phyloP scores from a whole-genome alignment of 306 rosid genomes.

The Vigna unguiculata region DNA sequence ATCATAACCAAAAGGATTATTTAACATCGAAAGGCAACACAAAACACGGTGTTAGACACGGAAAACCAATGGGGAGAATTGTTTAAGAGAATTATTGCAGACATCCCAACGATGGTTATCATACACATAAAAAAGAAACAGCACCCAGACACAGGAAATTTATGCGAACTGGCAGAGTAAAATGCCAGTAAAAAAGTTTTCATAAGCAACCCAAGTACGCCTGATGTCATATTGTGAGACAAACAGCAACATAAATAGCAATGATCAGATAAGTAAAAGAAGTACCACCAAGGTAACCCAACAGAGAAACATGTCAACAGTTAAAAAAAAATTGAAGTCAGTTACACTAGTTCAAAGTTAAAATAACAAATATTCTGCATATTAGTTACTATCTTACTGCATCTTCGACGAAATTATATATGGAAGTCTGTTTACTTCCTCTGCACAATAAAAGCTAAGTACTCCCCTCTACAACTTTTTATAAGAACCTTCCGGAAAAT shows the following conservation, averaged over 20 bases:
- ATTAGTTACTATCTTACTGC: neutral
- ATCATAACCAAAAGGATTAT: conserved; percentile 5
- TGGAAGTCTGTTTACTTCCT: no score
- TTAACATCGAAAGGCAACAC: neutral
- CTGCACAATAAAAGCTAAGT: no score
- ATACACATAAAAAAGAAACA: conserved; percentile 7
- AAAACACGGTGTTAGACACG: neutral
- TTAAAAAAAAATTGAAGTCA: conserved; percentile 1
- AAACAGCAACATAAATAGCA: neutral
- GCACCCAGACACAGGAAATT: conserved; percentile 11
- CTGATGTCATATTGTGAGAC: neutral
- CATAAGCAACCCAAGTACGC: neutral
- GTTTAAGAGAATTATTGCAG: neutral
- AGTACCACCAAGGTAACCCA: neutral
- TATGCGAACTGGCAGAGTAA: neutral
- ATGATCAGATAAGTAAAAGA: neutral
- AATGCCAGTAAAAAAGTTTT: neutral
- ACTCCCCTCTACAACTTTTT: no score
- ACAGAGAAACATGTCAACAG: neutral
- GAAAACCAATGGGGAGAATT: neutral
- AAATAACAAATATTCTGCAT: neutral
- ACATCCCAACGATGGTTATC: neutral
- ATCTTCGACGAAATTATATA: no score
- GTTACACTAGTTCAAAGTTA: neutral
- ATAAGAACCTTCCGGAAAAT: no score